Evolutionary conservation across 2,329 filamentous ascomycete genomes (phyloP).

Genomic region (Cryoendolithus antarcticus): DNA sequence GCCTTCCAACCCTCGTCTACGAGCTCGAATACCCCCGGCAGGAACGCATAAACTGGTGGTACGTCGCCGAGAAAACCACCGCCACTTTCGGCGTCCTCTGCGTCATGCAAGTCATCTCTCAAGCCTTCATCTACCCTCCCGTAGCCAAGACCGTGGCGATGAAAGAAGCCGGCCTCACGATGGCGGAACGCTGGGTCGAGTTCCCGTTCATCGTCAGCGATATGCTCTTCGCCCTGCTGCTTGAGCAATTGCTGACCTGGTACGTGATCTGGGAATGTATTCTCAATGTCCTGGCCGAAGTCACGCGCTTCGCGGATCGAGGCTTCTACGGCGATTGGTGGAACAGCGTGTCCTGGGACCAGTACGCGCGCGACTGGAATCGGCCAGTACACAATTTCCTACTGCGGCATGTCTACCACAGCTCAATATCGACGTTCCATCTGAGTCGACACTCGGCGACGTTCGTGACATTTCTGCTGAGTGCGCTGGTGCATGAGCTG

Average conservation of each 20-base stretch:
- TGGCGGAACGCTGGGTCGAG: constrained; percentile 48
- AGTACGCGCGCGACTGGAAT: constrained; percentile 74
- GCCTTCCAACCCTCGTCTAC: constrained; percentile 65
- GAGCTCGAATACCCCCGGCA: constrained; percentile 65
- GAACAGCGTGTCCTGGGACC: constrained; percentile 52
- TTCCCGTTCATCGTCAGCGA: constrained; percentile 66
- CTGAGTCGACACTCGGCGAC: constrained; percentile 60
- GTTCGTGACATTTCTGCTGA: constrained; percentile 64
- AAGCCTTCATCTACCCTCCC: constrained; percentile 65
- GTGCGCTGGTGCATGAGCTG: constrained; percentile 59
- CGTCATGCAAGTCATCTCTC: constrained; percentile 67
- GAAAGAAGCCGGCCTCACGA: constrained; percentile 52
- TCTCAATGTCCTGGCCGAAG: constrained; percentile 62
- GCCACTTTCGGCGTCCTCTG: constrained; percentile 62
- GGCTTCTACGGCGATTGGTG: constrained; percentile 50
- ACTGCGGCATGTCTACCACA: constrained; percentile 67
- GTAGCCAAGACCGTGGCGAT: constrained; percentile 54
- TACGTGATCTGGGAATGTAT: constrained; percentile 64
- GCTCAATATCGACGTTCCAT: constrained; percentile 59
- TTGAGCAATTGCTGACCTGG: constrained; percentile 66
- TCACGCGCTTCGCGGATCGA: constrained; percentile 65
- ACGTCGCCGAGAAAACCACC: constrained; percentile 58
- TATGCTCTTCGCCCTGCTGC: constrained; percentile 64
- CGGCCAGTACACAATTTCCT: constrained; percentile 66
- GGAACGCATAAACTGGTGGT: constrained; percentile 58